A percentile compares a stretch with the other conserved stretches of the same genome.
These are phyloP conservation scores for Silene latifolia DNA, from an alignment of 148 eudicot genomes.

Conservation along the genomic window DNA sequence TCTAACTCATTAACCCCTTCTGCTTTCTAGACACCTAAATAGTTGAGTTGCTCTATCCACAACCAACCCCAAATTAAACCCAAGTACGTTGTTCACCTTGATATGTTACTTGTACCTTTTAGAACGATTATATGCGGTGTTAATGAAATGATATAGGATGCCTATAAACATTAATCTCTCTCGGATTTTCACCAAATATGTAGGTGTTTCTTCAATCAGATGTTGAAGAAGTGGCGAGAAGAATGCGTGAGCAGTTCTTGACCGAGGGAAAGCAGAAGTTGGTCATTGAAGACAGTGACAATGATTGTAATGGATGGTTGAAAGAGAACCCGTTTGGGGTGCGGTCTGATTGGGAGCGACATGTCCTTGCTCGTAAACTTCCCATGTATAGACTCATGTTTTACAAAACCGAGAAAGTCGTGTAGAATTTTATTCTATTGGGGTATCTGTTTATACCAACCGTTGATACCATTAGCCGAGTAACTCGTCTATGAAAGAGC, in stretches of 20 bases:
- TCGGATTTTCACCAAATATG: not conserved
- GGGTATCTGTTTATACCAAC: not conserved
- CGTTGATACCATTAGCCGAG: too few relatives aligned
- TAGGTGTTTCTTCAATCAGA: conserved; percentile 94
- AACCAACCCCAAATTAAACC: too few relatives aligned
- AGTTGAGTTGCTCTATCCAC: too few relatives aligned
- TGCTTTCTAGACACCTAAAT: too few relatives aligned
- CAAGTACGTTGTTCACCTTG: too few relatives aligned
- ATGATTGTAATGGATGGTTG: conserved; percentile 48
- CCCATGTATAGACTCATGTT: conserved; percentile 80
- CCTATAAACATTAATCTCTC: not conserved
- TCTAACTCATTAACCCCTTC: too few relatives aligned
- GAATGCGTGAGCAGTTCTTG: conserved; percentile 72
- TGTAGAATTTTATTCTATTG: not conserved
- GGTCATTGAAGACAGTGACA: conserved; percentile 24
- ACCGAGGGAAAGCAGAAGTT: conserved; percentile 61
- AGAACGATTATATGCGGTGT: not conserved
- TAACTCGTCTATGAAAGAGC: too few relatives aligned
- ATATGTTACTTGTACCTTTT: too few relatives aligned
- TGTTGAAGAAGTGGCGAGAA: conserved; percentile 63
- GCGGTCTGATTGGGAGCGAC: conserved; percentile 83
- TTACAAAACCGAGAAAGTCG: conserved; percentile 23
- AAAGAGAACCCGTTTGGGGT: conserved; percentile 77
- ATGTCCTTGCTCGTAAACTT: conserved; percentile 64
- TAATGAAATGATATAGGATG: not conserved